Evolutionary conservation across 441 rosid species (phyloP), one percentile per base, ranked within the genome.

Genomic region (Adansonia gregorii): DNA sequence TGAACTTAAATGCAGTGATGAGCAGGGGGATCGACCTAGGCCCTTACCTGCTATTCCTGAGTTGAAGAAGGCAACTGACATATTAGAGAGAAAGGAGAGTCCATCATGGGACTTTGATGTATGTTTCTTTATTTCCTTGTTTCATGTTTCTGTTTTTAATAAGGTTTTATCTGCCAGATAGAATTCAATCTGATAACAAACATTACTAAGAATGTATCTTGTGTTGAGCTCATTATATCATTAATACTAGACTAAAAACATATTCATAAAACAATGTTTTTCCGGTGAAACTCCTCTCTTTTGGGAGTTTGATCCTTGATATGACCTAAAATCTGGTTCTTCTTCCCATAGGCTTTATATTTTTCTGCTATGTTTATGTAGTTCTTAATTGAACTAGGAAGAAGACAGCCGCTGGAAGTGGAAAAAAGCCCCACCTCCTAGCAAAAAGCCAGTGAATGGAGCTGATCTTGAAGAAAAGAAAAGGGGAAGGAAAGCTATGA

Each of bases 101-200:
- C 90, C 96, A 3, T 79, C 88, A 5, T 92, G 96, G 94, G 94
- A 87, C 69, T 90, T 82, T 82, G 84, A 90, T 82, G 93, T 89
- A 76, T 78, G 88, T 12, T 14, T 63, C 11, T 75, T 48, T 49
- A 1, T 14, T 64, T 51, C 39, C 39, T 35, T 35, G 35, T 27
- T 24, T 64, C 39, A 48, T 22, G 19, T 7, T 15, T 75, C 15
- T 51, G 31, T 39, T 52, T 35, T 15, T 17, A 35, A 3, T 10
- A 17, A 55, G 3, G 43, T 39, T 27, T 46, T 66, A 3, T 39
- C 39, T 49, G 54, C 6, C 55, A 43, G 68, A 58, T 39, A n/a
- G 31, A 4, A 8, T 15, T 11, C 35, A 35, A n/a, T 31, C 63
- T 55, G 51, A 64, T 60, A 3, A 17, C 56, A 54, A 43, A 56